Base-by-base conservation (phyloP, 2,329 filamentous ascomycete species). In the Ophiostoma pallidulum region DNA sequence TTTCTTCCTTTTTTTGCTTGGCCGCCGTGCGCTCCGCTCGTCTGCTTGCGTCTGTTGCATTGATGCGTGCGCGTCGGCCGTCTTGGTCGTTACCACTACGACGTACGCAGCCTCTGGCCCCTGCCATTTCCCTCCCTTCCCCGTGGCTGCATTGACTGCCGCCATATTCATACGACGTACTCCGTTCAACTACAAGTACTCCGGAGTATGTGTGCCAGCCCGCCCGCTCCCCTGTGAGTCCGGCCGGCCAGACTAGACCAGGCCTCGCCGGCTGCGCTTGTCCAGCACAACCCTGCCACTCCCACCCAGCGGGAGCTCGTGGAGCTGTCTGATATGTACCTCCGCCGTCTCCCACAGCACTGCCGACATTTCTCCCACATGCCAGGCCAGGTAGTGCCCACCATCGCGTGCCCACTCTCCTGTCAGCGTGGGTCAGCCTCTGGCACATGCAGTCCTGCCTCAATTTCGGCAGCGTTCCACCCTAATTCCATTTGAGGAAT, bases 391-490 rank as follows among this genome's bases (percentile, higher is more conserved):
- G n/a, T n/a, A n/a, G n/a, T n/a, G n/a, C n/a, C n/a, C n/a, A n/a
- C 31, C 38, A 29, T 22, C 12, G 14, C 31, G 22, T 24, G 32
- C 33, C 32, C 32, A 42, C 14, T 19, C 41, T 32, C 29, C 22
- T 43, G 47, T 53, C 53, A 50, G 48, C 54, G 50, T 53, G 54
- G 54, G 55, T 51, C 49, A 48, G 47, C 45, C 42, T 42, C 36
- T 51, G 48, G 42, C 54, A 54, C 54, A 56, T 55, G 50, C 54
- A 52, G 56, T 61, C 58, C 60, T 60, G 59, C 59, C 59, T 61
- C 60, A 66, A 64, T 66, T 56, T 66, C 64, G 63, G 62, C 62
- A 64, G 58, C 59, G 62, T 63, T 62, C 60, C 61, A 62, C 60
- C 57, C 61, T 63, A 64, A 55, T 55, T 54, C 62, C 59, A 58